Evolutionary conservation across 306 rosid species (phyloP).

Genomic region (Trifolium repens): DNA sequence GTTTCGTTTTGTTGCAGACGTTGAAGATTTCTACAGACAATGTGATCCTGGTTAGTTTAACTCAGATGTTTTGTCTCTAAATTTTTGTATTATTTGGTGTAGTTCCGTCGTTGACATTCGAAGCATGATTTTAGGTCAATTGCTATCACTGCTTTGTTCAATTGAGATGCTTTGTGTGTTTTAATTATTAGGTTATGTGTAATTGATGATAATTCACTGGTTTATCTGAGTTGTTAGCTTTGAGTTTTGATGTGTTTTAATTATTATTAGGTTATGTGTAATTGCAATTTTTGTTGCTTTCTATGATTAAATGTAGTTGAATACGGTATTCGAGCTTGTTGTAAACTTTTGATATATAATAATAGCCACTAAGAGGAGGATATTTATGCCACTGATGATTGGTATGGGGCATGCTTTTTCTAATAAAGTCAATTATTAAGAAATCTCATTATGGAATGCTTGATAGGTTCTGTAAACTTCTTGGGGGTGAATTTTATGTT

Average conservation of each 20-base stretch:
- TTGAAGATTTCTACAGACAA: slow-evolving; percentile 68
- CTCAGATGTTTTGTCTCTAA: neutral
- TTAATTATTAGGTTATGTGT: neutral
- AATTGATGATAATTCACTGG: too few species aligned
- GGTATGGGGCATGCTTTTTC: neutral
- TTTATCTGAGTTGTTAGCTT: too few species aligned
- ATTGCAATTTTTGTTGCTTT: neutral
- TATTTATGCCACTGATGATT: slow-evolving; percentile 19
- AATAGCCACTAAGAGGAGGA: slow-evolving; percentile 15
- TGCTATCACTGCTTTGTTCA: neutral
- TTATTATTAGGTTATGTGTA: too few species aligned
- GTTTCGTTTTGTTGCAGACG: slow-evolving; percentile 61
- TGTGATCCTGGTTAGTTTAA: slow-evolving; percentile 76
- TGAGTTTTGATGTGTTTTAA: too few species aligned
- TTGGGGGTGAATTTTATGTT: slow-evolving; percentile 2
- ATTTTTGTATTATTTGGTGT: neutral
- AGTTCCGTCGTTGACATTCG: neutral
- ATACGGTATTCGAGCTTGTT: neutral
- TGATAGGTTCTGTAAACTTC: slow-evolving; percentile 14
- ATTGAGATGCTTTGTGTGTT: neutral
- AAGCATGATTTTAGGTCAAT: neutral
- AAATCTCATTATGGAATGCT: too few species aligned
- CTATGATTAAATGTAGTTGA: slow-evolving; percentile 14
- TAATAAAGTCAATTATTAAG: neutral
- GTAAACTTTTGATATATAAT: slow-evolving; percentile 15